Evolutionary conservation across 148 eudicot species (phyloP), one percentile per base, ranked within the genome.

Genomic region (Rhododendron simsii): DNA sequence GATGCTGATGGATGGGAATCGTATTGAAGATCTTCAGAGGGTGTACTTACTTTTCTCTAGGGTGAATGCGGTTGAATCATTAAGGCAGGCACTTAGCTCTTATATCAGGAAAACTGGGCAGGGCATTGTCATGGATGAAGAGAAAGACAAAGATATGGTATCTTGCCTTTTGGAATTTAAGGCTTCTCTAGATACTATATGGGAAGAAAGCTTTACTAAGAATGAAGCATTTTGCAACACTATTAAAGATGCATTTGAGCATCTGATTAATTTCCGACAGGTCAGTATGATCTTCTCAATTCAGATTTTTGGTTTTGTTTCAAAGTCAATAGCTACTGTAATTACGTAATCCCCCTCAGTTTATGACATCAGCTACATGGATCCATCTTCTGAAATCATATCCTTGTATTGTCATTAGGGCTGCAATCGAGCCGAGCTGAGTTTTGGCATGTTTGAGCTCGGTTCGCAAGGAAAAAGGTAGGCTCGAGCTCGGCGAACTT

Each of bases 131-230:
- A 92, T 92, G 93, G 99, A 96, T 92, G 99, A 96, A 86, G 99
- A 96, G 86, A 96, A 96, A 88, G 99, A 96, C 51, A 96, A 94
- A 87, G 98, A 96, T 88, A 95, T 96, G 99, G 99, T 96, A 33
- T 91, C 92, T 51, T 92, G 93, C 84, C 94, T 96, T 74, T 90
- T 96, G 91, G 98, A 96, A 76, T 95, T 94, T 89, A 96, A 96
- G 93, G 93, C 90, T 53, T 87, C 91, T 57, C 96, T 96, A 87
- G 98, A 95, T 89, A 90, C 89, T 39, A 92, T 96, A 86, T 96
- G 98, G 98, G 99, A 96, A 90, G 96, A 94, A 87, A 95, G 99
- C 87, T 95, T 95, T 87, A 87, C 90, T 30, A 95, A 92, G 91
- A 96, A 95, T 86, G 99, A 96, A 89, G 91, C 93, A 63, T 96